A percentile compares a stretch with the other conserved stretches of the same genome.
phyloP scores from a whole-genome alignment of 2,329 filamentous ascomycete species.

The Venturia asperata region DNA sequence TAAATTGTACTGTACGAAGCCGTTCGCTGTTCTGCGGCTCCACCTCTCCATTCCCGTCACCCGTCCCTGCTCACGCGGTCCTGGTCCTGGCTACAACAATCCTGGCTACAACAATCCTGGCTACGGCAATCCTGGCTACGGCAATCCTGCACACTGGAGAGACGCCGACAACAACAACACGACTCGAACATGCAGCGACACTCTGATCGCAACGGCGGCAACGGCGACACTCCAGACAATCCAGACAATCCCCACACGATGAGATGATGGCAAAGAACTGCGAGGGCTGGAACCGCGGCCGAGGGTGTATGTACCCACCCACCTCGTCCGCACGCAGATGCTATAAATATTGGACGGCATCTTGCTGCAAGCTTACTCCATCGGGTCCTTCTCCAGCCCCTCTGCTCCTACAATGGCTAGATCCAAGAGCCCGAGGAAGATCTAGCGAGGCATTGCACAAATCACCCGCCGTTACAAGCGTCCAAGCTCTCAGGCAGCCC shows the following conservation, averaged over 20 bases:
- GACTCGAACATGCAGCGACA: neutral
- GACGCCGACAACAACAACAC: neutral
- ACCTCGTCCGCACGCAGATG: neutral
- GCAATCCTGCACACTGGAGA: neutral
- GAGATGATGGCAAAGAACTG: neutral
- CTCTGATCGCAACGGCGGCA: neutral
- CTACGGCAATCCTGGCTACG: too few species aligned
- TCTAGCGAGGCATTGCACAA: neutral
- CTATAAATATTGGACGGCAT: constrained; percentile 6
- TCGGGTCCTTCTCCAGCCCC: constrained; percentile 3
- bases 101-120: too few species aligned
- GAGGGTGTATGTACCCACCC: neutral
- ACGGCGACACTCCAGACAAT: neutral
- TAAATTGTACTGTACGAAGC: neutral
- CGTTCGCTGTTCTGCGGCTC: neutral
- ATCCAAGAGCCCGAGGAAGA: neutral
- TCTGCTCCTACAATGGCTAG: neutral
- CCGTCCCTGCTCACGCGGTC: neutral
- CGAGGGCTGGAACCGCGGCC: neutral
- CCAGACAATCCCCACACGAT: neutral
- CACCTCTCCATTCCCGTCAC: neutral
- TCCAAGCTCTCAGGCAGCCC: neutral
- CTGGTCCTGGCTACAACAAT: too few species aligned
- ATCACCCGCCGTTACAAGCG: neutral
- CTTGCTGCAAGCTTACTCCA: neutral